Base-by-base conservation (phyloP, 148 eudicot species). In the Camellia granthamiana region DNA sequence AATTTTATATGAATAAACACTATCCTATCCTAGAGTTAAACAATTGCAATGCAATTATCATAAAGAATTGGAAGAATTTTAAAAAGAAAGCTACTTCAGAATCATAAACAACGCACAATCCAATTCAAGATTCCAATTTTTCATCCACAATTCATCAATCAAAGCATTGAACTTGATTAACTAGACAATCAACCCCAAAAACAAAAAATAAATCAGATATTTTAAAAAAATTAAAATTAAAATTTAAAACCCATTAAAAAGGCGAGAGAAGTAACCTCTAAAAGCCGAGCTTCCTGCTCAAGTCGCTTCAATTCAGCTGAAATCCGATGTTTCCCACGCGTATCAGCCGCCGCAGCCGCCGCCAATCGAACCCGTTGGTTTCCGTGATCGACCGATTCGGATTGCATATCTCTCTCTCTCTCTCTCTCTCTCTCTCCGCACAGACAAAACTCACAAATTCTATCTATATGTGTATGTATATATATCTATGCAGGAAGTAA, bases 301-400 rank as follows among this genome's bases (percentile, higher is more conserved):
- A 93, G 90, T 12, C 94, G 87, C 84, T 91, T 95, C 74, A 95
- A 75, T 71, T 93, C 96, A 44, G 98, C 98, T n/a, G 87, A 78
- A 86, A 93, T 83, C 80, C 93, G 88, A 81, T 93, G 98, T 80
- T 89, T 91, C 70, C 98, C 97, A 78, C 92, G 83, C 4, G 89
- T 81, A 84, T 93, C 94, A 44, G 85, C 70, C 19, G 85, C 80
- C 52, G n/a, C 84, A 44, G n/a, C 84, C 54, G 46, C 79, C 51
- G 30, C 74, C 75, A 81, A 83, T 75, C 76, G 81, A 61, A 79
- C 79, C 70, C 81, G 91, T 55, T 79, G 88, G 79, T 77, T 85
- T 88, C 84, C 86, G 63, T 83, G 84, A 59, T 72, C 79, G 47
- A 54, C 74, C n/a, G 23, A 59, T 41, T 58, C 87, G 13, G 80